Evolutionary conservation across 2,329 filamentous ascomycete species (phyloP).

Genomic region (Leptographium galeiforme): DNA sequence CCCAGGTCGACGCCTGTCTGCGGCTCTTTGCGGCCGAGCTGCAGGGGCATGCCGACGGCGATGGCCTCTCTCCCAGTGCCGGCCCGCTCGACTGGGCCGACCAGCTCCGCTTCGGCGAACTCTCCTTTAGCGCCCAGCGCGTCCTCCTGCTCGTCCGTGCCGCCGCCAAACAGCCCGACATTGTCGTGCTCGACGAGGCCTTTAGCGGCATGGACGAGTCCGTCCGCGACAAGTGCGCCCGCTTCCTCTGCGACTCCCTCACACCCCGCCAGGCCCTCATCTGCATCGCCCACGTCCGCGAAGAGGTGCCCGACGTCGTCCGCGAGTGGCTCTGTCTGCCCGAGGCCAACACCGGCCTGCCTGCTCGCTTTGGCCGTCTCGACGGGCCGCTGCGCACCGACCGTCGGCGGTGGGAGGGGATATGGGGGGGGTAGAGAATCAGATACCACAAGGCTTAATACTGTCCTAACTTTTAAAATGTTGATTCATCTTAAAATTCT

Average conservation of each 20-base stretch:
- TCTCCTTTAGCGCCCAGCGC: slow-evolving; percentile 72
- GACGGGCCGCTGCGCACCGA: slow-evolving; percentile 46
- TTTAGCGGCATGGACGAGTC: slow-evolving; percentile 75
- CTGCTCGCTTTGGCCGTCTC: slow-evolving; percentile 52
- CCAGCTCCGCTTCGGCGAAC: slow-evolving; percentile 53
- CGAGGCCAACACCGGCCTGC: slow-evolving; percentile 49
- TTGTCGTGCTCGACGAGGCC: slow-evolving; percentile 77
- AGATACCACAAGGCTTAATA: no score
- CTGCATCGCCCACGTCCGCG: slow-evolving; percentile 82
- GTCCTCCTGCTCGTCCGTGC: slow-evolving; percentile 74
- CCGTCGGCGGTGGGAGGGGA: slow-evolving; percentile 46
- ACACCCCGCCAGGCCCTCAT: slow-evolving; percentile 64
- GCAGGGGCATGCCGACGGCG: background rate
- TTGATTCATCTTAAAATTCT: no score
- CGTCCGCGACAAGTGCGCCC: slow-evolving; percentile 73
- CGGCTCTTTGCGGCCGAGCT: slow-evolving; percentile 68
- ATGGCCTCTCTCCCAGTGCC: background rate
- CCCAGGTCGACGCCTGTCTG: slow-evolving; percentile 55
- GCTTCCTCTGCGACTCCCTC: slow-evolving; percentile 63
- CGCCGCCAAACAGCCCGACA: slow-evolving; percentile 64
- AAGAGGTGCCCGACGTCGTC: slow-evolving; percentile 77
- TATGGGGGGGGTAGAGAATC: slow-evolving; percentile 39
- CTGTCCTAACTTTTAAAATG: no score
- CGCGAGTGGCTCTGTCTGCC: slow-evolving; percentile 79
- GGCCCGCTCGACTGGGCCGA: slow-evolving; percentile 48